Percentiles rank a stretch among this genome's conserved stretches.
phyloP scores from a whole-genome alignment of 192 early-diverging fungal species.

The Thoreauomyces humboldtii region DNA sequence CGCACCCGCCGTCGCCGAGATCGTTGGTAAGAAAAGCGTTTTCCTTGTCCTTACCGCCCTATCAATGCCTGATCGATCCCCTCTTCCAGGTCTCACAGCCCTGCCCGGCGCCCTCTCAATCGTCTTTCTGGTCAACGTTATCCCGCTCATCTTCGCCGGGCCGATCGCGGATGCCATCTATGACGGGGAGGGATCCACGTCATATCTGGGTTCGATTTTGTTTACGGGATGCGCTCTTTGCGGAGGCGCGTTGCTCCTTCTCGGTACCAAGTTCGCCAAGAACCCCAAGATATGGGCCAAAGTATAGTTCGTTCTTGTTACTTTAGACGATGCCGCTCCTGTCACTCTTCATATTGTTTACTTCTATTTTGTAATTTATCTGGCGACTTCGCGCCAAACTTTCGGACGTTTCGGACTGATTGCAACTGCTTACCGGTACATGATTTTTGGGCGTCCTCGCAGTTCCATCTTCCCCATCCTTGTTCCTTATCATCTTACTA shows the following conservation, averaged over 20 bases:
- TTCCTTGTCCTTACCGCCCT: not conserved
- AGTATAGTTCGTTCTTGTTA: not conserved
- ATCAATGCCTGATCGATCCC: not conserved
- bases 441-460: no score
- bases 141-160: constrained; percentile 5
- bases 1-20: constrained; percentile 47
- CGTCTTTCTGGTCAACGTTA: constrained; percentile 2
- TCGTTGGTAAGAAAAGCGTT: constrained; percentile 49
- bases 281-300: not conserved
- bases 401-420: no score
- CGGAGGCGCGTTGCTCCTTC: not conserved
- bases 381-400: no score
- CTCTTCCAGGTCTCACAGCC: not conserved
- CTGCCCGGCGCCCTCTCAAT: constrained; percentile 2
- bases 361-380: not conserved
- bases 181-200: not conserved
- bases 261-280: constrained; percentile 3
- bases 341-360: not conserved
- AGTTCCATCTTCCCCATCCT: no score
- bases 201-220: not conserved
- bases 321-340: not conserved
- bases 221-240: constrained; percentile 11
- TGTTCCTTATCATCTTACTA: no score
- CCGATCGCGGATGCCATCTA: constrained; percentile 12
- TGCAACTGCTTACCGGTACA: no score